A percentile compares a stretch with the other conserved stretches of the same genome.
These are phyloP conservation scores for Suhomyces terraborum DNA, from an alignment of 1,139 yeast species.

Conservation along the genomic window DNA sequence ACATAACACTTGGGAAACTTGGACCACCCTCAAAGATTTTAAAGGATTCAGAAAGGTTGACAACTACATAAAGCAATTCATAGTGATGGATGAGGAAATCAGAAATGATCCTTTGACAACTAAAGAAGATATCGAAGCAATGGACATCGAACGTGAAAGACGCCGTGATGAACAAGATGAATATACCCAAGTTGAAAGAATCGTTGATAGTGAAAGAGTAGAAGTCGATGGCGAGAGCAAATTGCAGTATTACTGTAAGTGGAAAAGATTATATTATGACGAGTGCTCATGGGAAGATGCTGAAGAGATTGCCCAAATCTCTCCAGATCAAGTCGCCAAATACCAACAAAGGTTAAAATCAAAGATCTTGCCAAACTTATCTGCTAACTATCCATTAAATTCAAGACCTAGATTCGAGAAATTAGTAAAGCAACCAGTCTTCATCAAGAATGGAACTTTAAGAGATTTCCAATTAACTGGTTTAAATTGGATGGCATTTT, in stretches of 20 bases:
- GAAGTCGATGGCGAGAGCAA: slow-evolving; percentile 61
- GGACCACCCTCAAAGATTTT: slow-evolving; percentile 52
- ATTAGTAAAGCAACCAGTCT: slow-evolving; percentile 81
- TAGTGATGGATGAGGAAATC: slow-evolving; percentile 71
- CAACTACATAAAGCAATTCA: slow-evolving; percentile 80
- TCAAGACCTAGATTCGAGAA: slow-evolving; percentile 90
- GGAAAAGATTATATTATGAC: slow-evolving; percentile 92
- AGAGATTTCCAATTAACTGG: slow-evolving; percentile 98
- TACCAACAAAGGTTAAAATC: slow-evolving; percentile 82
- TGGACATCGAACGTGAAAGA: slow-evolving; percentile 89
- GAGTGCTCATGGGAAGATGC: slow-evolving; percentile 98
- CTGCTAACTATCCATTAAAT: slow-evolving; percentile 70
- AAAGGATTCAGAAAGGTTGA: slow-evolving; percentile 87
- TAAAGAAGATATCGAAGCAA: slow-evolving; percentile 85
- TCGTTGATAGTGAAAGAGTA: slow-evolving; percentile 82
- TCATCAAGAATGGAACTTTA: slow-evolving; percentile 86
- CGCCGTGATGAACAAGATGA: slow-evolving; percentile 82
- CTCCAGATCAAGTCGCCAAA: slow-evolving; percentile 82
- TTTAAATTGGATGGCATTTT: slow-evolving; percentile 98
- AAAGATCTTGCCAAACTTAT: slow-evolving; percentile 78
- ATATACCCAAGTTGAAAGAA: slow-evolving; percentile 83
- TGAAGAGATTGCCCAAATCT: slow-evolving; percentile 75
- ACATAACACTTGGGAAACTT: slow-evolving; percentile 94
- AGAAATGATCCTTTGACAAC: slow-evolving; percentile 80
- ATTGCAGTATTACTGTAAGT: slow-evolving; percentile 83